phyloP scores from a whole-genome alignment of 2,329 filamentous ascomycete species.

The Pseudocercospora eumusae region DNA sequence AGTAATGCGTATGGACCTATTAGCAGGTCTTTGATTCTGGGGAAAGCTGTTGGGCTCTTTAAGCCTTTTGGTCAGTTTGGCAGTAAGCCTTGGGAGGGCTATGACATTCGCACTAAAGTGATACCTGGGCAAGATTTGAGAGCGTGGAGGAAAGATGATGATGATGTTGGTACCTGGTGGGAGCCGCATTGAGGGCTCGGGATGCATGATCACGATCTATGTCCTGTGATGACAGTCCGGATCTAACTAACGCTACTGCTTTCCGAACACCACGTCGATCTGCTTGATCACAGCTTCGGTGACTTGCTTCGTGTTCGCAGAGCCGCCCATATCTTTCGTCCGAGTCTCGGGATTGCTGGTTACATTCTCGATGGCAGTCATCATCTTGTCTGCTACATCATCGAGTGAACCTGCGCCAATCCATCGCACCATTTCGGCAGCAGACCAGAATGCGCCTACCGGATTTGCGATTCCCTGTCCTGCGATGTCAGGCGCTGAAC shows the following conservation, averaged over 20 bases:
- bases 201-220: neutral
- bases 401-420: slow-evolving; percentile 55
- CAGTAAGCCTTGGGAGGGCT: slow-evolving; percentile 56
- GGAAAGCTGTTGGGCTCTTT: slow-evolving; percentile 71
- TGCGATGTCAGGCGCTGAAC: slow-evolving; percentile 55
- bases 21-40: slow-evolving; percentile 67
- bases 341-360: slow-evolving; percentile 54
- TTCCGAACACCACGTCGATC: slow-evolving; percentile 49
- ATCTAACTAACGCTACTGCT: slow-evolving; percentile 20
- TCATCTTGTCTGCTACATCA: slow-evolving; percentile 57
- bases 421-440: slow-evolving; percentile 67
- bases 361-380: slow-evolving; percentile 63
- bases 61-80: slow-evolving; percentile 66
- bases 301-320: slow-evolving; percentile 58
- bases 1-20: slow-evolving; percentile 86
- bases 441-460: slow-evolving; percentile 68
- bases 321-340: slow-evolving; percentile 63
- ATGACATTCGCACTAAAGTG: slow-evolving; percentile 46
- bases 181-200: slow-evolving; percentile 14
- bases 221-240: neutral
- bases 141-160: slow-evolving; percentile 1
- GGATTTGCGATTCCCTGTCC: slow-evolving; percentile 65
- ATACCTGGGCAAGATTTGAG: slow-evolving; percentile 37
- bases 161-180: slow-evolving; percentile 12
- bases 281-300: slow-evolving; percentile 59